phyloP scores from a whole-genome alignment of 2,329 filamentous ascomycete genomes.

The Chrysoporthe cubensis region DNA sequence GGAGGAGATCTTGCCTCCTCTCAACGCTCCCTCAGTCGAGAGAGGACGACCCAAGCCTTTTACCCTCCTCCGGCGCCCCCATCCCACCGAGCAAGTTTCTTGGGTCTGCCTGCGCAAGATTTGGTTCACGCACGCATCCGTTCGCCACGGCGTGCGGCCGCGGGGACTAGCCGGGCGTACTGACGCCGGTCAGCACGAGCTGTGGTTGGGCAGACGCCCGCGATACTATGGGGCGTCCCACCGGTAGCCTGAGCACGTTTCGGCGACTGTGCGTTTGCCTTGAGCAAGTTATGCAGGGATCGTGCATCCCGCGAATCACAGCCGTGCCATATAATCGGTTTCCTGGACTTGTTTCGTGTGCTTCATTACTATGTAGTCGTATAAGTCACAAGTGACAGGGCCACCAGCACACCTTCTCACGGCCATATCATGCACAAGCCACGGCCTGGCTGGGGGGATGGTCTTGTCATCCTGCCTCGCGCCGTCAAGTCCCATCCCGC shows the following conservation, averaged over 20 bases:
- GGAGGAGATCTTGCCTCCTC: too few species aligned
- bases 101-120: background rate
- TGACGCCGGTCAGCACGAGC: background rate
- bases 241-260: slow-evolving; percentile 22
- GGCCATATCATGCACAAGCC: too few species aligned
- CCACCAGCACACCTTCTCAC: too few species aligned
- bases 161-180: background rate
- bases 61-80: background rate
- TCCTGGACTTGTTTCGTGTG: too few species aligned
- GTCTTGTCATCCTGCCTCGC: too few species aligned
- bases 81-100: slow-evolving; percentile 10
- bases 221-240: background rate
- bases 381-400: too few species aligned
- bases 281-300: slow-evolving; percentile 25
- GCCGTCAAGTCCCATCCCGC: too few species aligned
- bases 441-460: too few species aligned
- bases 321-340: background rate
- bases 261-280: background rate
- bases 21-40: background rate
- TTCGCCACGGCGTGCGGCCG: background rate
- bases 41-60: background rate
- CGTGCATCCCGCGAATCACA: slow-evolving; percentile 2
- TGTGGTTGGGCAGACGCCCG: slow-evolving; percentile 6
- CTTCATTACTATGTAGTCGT: too few species aligned
- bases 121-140: background rate